Percentiles rank a stretch among this genome's conserved stretches.
These are phyloP conservation scores for Leccinum proliferum DNA, from an alignment of 1,284 basidiomycete genomes.

Conservation along the genomic window DNA sequence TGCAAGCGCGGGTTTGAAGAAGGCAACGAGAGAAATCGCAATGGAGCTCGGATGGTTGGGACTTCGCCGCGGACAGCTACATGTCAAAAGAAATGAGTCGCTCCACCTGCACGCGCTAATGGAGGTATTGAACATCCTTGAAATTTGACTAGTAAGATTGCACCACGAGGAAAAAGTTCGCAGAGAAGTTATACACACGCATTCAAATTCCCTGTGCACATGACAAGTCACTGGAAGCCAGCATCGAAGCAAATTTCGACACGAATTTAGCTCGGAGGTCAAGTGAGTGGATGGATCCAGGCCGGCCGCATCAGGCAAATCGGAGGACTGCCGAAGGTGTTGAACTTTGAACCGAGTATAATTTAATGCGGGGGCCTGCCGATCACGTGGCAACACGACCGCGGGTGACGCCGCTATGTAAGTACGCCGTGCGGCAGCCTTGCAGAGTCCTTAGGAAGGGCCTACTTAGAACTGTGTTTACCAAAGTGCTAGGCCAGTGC, in stretches of 20 bases:
- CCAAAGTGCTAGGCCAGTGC: neutral
- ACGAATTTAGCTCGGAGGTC: neutral
- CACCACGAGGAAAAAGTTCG: neutral
- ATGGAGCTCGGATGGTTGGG: neutral
- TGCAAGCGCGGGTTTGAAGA: neutral
- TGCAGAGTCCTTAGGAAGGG: no score
- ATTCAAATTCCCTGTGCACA: neutral
- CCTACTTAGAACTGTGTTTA: neutral
- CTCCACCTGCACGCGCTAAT: neutral
- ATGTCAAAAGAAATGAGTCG: neutral
- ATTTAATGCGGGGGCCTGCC: neutral
- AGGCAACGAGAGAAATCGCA: neutral
- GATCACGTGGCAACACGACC: neutral
- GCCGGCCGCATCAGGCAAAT: neutral
- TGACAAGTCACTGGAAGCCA: conserved; percentile 3
- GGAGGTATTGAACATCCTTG: neutral
- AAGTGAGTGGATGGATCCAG: neutral
- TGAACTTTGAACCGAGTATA: conserved; percentile 13
- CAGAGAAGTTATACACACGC: neutral
- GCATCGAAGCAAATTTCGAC: neutral
- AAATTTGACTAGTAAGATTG: neutral
- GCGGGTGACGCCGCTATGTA: no score
- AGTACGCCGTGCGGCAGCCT: no score
- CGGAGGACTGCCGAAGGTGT: conserved; percentile 8
- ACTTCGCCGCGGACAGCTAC: neutral